Base-by-base conservation (phyloP, 352 stramenopile genomes). In the Globisporangium paroecandrum region DNA sequence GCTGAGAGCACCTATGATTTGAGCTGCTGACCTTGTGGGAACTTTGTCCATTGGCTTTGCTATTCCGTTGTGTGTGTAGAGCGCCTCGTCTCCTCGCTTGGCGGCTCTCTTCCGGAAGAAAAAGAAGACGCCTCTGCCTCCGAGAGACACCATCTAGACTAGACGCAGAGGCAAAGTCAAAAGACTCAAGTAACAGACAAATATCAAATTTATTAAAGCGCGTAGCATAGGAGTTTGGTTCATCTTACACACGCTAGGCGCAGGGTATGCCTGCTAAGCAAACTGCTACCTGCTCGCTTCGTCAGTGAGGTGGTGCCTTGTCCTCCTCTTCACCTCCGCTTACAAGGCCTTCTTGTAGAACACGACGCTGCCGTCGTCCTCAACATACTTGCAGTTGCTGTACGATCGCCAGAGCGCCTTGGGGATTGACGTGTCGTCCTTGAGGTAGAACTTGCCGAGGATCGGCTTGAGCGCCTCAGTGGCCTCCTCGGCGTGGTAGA, bases 401-500 rank as follows among this genome's bases (percentile, higher is more conserved):
- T 95, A 97, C 55, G 96, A 91, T 25, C 89, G 89, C 94, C 93
- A 98, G 81, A 98, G 87, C 66, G 94, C 95, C 27, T 87, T 60
- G 34, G 82, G 89, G 69, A 96, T 94, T 5, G 92, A 79, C 57
- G 92, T 97, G 3, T 86, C 74, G 75, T 99, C 95, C 74, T 98
- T 98, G 10, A 99, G 82, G 75, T 99, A 98, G 77, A 98, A 98
- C 72, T 97, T 97, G 72, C 93, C 94, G 53, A 99, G 78, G 58
- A 95, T 84, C 9, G 84, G 93, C 79, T 97, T 97, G 64, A 99
- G 89, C 56, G 92, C 89, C 49, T 94, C 77, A 9, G 97, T 99
- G 12, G 97, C 97, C 66, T 99, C 94, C 62, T 95, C 73, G 10
- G 96, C 97, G 79, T 99, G 95, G 89, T 99, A 99, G 77, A 98